Evolutionary conservation across 306 rosid genomes (phyloP).

Genomic region (Prunus mongolica): DNA sequence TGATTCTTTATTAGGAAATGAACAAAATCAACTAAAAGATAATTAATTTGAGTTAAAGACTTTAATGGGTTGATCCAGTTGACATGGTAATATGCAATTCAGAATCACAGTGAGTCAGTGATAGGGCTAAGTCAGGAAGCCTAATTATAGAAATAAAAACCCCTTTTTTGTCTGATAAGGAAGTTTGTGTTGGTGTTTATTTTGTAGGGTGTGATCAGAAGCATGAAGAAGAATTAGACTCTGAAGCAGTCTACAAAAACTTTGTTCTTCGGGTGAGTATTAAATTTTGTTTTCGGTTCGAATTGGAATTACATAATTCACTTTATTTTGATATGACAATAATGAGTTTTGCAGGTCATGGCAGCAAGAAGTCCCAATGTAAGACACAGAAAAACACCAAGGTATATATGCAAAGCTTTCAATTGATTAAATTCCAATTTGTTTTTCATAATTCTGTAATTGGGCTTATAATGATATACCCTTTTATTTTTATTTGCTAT

Average conservation of each 20-base stretch:
- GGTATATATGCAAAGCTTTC: slow-evolving; percentile 32
- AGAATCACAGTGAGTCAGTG: background rate
- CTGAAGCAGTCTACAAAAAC: slow-evolving; percentile 65
- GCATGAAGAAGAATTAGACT: slow-evolving; percentile 77
- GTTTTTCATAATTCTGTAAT: background rate
- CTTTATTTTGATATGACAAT: slow-evolving; percentile 5
- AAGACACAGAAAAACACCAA: slow-evolving; percentile 38
- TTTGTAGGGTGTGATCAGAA: slow-evolving; percentile 77
- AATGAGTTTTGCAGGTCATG: slow-evolving; percentile 62
- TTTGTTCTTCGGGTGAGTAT: slow-evolving; percentile 81
- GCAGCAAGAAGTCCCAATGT: slow-evolving; percentile 96
- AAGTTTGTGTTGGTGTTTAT: background rate
- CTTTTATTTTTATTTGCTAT: slow-evolving; percentile 18
- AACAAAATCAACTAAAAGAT: background rate
- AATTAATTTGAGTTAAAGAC: background rate
- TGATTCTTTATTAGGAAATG: background rate
- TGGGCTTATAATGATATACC: background rate
- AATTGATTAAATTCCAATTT: background rate
- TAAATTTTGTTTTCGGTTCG: slow-evolving; percentile 7
- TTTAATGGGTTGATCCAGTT: background rate
- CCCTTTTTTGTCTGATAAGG: background rate
- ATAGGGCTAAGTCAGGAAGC: background rate
- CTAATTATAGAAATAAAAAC: background rate
- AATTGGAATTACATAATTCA: slow-evolving; percentile 2
- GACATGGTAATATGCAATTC: background rate